phyloP scores from a whole-genome alignment of 768 basidiomycete species.

The Psilocybe sp. region DNA sequence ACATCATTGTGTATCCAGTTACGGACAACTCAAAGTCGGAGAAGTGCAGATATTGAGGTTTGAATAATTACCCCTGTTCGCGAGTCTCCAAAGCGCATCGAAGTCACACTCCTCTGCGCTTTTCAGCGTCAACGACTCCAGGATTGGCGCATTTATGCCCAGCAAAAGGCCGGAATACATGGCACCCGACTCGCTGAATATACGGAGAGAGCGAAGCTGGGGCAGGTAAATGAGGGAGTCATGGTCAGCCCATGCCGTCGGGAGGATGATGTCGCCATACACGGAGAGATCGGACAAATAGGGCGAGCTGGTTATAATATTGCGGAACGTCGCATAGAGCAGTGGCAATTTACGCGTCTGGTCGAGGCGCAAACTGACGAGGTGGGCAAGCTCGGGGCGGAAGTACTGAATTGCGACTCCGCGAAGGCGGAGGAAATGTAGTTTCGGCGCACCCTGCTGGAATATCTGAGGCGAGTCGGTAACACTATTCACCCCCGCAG shows the following conservation, averaged over 20 bases:
- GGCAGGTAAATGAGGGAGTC: conserved; percentile 28
- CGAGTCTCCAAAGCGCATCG: conserved; percentile 28
- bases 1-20: conserved; percentile 25
- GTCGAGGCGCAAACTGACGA: conserved; percentile 44
- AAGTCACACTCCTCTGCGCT: conserved; percentile 40
- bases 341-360: conserved; percentile 35
- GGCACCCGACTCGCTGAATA: conserved; percentile 34
- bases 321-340: conserved; percentile 29
- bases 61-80: conserved; percentile 25
- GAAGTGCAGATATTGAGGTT: conserved; percentile 35
- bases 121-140: conserved; percentile 41
- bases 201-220: conserved; percentile 36
- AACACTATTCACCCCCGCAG: conserved; percentile 9
- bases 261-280: conserved; percentile 37
- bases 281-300: conserved; percentile 39
- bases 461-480: conserved; percentile 26
- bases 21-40: conserved; percentile 38
- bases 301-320: conserved; percentile 31
- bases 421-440: conserved; percentile 40
- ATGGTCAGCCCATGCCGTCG: conserved; percentile 22
- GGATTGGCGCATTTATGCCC: conserved; percentile 33
- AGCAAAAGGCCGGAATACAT: conserved; percentile 38
- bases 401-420: conserved; percentile 41
- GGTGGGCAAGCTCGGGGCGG: conserved; percentile 28
- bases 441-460: conserved; percentile 22